Base-by-base conservation (phyloP, 192 early-diverging fungal genomes). In the Geranomyces michiganensis region DNA sequence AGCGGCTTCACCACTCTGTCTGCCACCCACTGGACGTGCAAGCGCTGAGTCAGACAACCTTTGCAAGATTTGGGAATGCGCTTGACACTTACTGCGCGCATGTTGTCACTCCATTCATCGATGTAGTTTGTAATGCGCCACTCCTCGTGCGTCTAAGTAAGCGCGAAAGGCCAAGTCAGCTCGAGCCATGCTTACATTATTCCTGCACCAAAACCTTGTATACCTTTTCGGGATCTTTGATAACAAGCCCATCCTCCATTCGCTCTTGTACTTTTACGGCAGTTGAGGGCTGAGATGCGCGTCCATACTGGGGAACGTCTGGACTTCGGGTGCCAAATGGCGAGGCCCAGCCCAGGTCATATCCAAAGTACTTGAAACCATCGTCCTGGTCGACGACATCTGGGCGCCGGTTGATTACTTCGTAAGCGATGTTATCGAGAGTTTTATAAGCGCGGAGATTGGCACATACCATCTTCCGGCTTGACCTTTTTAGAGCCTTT, bases 21-120 rank as follows among this genome's bases (percentile, higher is more conserved):
- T 15, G 72, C 66, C 15, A 78, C 46, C 77, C 77, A 78, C 77
- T 78, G 32, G 0, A 51, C 46, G 26, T 15, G 9, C 3, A 29
- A 15, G 15, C 51, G 3, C 15, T 55, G 6, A 14, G 51, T n/a
- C 15, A 55, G 51, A 55, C 19, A 3, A 6, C 6, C 26, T 55
- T 3, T 15, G 6, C 8, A 10, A 41, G 10, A 41, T 10, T 6
- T 55, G 6, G 51, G 19, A 27, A n/a, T 14, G 51, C 26, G 3
- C 21, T 24, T 26, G 3, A 46, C 9, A 53, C 75, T 47, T 31
- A 78, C 76, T 43, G 27, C 32, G 4, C 77, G 71, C 53, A 72
- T 74, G 22, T 75, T 75, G 24, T 78, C 77, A 0, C 68, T 59
- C 77, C 77, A 78, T 14, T 68, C 77, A 26, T 74, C 72, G 43